Base-by-base conservation (phyloP, 352 stramenopile genomes). In the Blastocystis sp. region DNA sequence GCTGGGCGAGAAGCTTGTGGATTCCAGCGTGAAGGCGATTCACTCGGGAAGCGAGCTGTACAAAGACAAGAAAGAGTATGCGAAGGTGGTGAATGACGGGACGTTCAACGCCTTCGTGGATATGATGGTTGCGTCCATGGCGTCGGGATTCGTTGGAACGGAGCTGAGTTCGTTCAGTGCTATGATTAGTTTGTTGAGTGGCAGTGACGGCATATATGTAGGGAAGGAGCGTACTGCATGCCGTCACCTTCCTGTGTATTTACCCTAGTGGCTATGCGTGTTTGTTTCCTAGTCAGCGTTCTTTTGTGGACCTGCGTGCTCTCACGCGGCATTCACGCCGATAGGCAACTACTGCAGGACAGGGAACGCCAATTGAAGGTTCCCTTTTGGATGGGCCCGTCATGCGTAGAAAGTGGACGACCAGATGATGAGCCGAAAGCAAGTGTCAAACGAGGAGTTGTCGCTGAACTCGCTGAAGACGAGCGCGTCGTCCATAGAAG, bases 391-490 rank as follows among this genome's bases (percentile, higher is more conserved):
- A 39, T 67, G 0, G 33, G 3, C 3, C 3, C n/a, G 33, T 59
- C 19, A 67, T 45, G 50, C 12, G 10, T 85, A 85, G 74, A 69
- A 50, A 33, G 51, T 59, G 29, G 74, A 85, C 19, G 31, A 50
- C 37, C 35, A 66, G 2, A 63, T 63, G 13, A 61, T 85, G 61
- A 67, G n/a, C 51, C 67, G 26, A 59, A 67, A n/a, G 24, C n/a
- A 31, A 39, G n/a, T n/a, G 41, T n/a, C 9, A 41, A 59, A 41
- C 4, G 74, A 85, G n/a, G 74, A 85, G 51, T 45, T 85, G 59
- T 69, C 74, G 21, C 12, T 85, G 16, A 66, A 69, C 29, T 85
- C 51, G 2, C 60, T 67, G n/a, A 31, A 69, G 51, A 33, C 65
- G 16, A 85, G 6, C 19, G 3, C 45, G 37, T 85, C 74, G 9